Evolutionary conservation across 2,329 filamentous ascomycete genomes (phyloP).

Genomic region (Plectosphaerella sp.): DNA sequence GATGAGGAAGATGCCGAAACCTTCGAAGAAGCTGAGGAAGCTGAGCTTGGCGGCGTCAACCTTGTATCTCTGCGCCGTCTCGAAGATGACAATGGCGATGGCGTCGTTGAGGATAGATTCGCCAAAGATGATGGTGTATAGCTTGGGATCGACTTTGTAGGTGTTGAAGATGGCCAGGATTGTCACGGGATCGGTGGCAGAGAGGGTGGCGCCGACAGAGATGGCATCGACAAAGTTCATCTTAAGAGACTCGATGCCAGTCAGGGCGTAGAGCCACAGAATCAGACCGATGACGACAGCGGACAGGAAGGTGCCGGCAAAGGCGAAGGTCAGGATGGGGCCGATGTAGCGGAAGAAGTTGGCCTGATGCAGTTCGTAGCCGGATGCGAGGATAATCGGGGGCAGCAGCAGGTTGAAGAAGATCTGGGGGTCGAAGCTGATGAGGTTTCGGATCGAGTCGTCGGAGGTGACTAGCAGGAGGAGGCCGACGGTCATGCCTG

Average conservation of each 20-base stretch:
- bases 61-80: conserved; percentile 90
- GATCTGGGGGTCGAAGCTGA: conserved; percentile 98
- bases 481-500: conserved; percentile 93
- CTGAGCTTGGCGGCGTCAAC: conserved; percentile 69
- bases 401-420: conserved; percentile 99
- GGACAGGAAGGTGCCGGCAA: conserved; percentile 94
- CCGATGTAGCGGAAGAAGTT: conserved; percentile 99
- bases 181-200: conserved; percentile 94
- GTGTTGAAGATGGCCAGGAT: conserved; percentile 98
- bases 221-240: conserved; percentile 95
- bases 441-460: conserved; percentile 80
- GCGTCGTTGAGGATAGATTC: conserved; percentile 98
- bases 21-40: conserved; percentile 80
- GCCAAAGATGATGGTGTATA: conserved; percentile 98
- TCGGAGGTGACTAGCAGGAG: conserved; percentile 77
- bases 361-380: conserved; percentile 95
- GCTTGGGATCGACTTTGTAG: conserved; percentile 97
- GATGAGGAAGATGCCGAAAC: conserved; percentile 88
- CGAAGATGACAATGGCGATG: conserved; percentile 96
- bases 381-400: conserved; percentile 94
- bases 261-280: conserved; percentile 81
- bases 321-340: conserved; percentile 94
- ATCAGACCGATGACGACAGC: conserved; percentile 90
- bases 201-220: conserved; percentile 91
- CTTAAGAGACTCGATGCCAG: conserved; percentile 79